Conservation (phyloP, 2,329 filamentous ascomycete genomes). For the Didymella pomorum region DNA sequence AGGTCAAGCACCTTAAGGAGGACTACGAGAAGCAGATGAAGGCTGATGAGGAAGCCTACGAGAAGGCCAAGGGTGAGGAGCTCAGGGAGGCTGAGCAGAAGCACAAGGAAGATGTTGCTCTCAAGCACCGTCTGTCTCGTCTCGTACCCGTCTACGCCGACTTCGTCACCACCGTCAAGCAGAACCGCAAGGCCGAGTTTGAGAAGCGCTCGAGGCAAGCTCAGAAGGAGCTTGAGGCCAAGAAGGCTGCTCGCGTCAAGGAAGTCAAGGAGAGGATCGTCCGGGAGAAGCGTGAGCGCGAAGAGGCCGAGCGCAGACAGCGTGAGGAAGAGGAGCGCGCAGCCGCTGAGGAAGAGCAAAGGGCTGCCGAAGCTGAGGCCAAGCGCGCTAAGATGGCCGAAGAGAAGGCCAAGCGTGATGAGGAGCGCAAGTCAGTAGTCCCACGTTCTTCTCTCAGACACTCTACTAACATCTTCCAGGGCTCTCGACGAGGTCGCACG, state of each 20-base stretch:
- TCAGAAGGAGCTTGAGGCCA: slow-evolving; percentile 90
- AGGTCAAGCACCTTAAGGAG: slow-evolving; percentile 85
- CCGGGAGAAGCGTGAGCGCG: slow-evolving; percentile 82
- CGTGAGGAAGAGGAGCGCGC: slow-evolving; percentile 87
- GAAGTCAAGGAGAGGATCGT: slow-evolving; percentile 84
- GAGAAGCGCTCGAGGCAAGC: slow-evolving; percentile 92
- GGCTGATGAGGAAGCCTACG: slow-evolving; percentile 79
- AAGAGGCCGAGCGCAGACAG: slow-evolving; percentile 80
- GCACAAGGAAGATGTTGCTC: slow-evolving; percentile 88
- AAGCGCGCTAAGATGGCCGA: slow-evolving; percentile 76
- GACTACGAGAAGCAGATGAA: slow-evolving; percentile 88
- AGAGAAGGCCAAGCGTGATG: slow-evolving; percentile 68
- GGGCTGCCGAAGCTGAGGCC: slow-evolving; percentile 79
- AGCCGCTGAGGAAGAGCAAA: slow-evolving; percentile 85
- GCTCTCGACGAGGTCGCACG: slow-evolving; percentile 69
- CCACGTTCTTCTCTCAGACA: too few relatives aligned
- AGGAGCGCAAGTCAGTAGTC: slow-evolving; percentile 64
- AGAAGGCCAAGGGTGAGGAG: slow-evolving; percentile 78
- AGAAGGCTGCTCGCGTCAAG: slow-evolving; percentile 86
- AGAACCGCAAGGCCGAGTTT: slow-evolving; percentile 92
- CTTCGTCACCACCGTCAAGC: slow-evolving; percentile 82
- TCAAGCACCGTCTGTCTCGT: slow-evolving; percentile 90
- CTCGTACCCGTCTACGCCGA: slow-evolving; percentile 84
- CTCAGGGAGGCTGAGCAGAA: slow-evolving; percentile 83
- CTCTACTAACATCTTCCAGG: slow-evolving; percentile 48